Conservation (phyloP, 2,329 filamentous ascomycete genomes). For the Teratosphaeria gauchensis region DNA sequence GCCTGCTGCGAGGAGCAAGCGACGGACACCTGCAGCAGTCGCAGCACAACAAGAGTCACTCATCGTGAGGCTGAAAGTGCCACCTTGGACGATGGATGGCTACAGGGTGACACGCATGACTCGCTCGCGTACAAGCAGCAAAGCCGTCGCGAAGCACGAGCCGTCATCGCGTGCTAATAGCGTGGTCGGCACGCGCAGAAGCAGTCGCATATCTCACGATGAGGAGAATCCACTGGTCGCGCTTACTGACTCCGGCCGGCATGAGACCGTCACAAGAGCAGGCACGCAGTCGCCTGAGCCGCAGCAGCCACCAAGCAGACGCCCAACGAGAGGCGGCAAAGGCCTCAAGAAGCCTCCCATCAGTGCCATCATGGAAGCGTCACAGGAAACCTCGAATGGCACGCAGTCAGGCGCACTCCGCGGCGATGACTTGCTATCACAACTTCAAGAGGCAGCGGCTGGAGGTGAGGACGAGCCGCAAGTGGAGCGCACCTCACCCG, state of each 20-base stretch:
- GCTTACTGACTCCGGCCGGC: constrained; percentile 49
- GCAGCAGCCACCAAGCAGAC: constrained; percentile 25
- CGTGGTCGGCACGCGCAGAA: constrained; percentile 36
- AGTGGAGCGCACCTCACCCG: constrained; percentile 18
- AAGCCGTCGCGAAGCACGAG: constrained; percentile 27
- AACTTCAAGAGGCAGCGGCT: constrained; percentile 15
- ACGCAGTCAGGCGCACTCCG: constrained; percentile 20
- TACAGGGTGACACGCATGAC: constrained; percentile 7
- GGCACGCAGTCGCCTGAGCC: constrained; percentile 44
- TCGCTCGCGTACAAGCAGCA: constrained; percentile 31
- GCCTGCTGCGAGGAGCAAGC: constrained; percentile 20
- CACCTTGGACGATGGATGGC: constrained; percentile 13
- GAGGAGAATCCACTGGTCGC: constrained; percentile 47
- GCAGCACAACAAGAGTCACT: constrained; percentile 18
- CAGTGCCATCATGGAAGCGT: constrained; percentile 44
- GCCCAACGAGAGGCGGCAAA: constrained; percentile 37
- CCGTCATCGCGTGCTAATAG: constrained; percentile 10
- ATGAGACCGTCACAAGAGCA: constrained; percentile 44
- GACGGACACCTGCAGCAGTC: constrained; percentile 11
- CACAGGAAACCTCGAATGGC: constrained; percentile 39
- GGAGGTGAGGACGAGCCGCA: constrained; percentile 22
- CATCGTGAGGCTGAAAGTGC: constrained; percentile 34
- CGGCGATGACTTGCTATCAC: constrained; percentile 23
- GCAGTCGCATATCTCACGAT: constrained; percentile 50
- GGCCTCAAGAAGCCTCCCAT: constrained; percentile 37